Percentiles rank a stretch among this genome's conserved stretches.
Conservation (phyloP, 2,329 filamentous ascomycete genomes). For the Rutstroemia sp. region DNA sequence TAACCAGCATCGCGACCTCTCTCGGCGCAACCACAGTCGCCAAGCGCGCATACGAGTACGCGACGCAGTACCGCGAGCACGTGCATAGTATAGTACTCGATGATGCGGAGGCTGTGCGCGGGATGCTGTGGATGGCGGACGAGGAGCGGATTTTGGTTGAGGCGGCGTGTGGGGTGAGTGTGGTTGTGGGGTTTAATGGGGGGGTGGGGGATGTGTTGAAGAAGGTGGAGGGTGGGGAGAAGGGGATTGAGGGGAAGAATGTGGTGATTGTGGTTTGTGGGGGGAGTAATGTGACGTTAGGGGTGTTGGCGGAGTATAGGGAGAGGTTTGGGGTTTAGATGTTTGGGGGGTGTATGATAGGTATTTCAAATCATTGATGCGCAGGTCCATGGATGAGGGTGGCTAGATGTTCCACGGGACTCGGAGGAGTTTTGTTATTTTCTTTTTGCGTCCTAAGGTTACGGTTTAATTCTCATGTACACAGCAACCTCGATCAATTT, state of each 20-base stretch:
- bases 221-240: constrained; percentile 63
- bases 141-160: constrained; percentile 79
- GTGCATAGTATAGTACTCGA: constrained; percentile 57
- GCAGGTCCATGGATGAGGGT: neutral
- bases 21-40: constrained; percentile 70
- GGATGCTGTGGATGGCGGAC: constrained; percentile 69
- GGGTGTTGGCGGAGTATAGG: constrained; percentile 43
- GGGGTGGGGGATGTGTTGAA: constrained; percentile 40
- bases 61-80: constrained; percentile 34
- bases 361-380: neutral
- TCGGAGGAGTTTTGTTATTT: too few species aligned
- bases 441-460: too few species aligned
- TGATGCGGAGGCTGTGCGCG: constrained; percentile 74
- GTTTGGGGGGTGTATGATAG: neutral
- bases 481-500: too few species aligned
- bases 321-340: constrained; percentile 3
- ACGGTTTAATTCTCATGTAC: too few species aligned
- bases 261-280: constrained; percentile 85
- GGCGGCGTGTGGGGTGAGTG: constrained; percentile 72
- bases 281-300: constrained; percentile 58
- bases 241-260: constrained; percentile 66
- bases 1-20: constrained; percentile 69
- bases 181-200: constrained; percentile 61
- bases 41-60: constrained; percentile 59
- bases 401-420: too few species aligned